phyloP scores from a whole-genome alignment of 192 early-diverging fungal species.

The Powellomyces hirtus region DNA sequence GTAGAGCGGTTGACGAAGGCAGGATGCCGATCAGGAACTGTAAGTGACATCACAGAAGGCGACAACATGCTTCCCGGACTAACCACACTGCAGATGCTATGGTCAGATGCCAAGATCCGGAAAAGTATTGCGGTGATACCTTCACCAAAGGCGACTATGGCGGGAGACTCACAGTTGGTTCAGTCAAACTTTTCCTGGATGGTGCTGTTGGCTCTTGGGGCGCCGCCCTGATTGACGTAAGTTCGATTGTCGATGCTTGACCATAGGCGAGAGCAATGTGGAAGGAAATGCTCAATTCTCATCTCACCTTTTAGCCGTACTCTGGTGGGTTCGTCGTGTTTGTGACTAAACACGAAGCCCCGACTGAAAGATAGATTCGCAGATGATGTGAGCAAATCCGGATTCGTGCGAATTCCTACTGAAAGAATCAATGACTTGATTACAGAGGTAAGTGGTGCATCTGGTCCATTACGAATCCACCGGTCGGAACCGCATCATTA shows the following conservation, averaged over 20 bases:
- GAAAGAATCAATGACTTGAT: conserved; percentile 3
- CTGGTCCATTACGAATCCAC: background rate
- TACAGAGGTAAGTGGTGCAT: background rate
- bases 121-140: conserved; percentile 20
- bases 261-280: no score
- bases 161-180: conserved; percentile 31
- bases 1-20: conserved; percentile 21
- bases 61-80: background rate
- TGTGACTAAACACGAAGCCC: no score
- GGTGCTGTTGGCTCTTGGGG: conserved; percentile 62
- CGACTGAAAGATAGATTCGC: no score
- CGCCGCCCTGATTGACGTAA: conserved; percentile 39
- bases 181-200: conserved; percentile 59
- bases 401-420: conserved; percentile 34
- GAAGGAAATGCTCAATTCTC: no score
- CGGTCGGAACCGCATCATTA: background rate
- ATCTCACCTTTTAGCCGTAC: background rate
- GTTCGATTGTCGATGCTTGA: background rate
- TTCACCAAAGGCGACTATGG: conserved; percentile 13
- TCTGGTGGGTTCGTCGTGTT: background rate
- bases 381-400: conserved; percentile 44
- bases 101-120: conserved; percentile 19
- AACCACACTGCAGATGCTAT: conserved; percentile 16
- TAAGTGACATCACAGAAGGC: background rate
- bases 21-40: conserved; percentile 35